Percentiles rank a stretch among this genome's conserved stretches.
Conservation (phyloP, 768 basidiomycete species). For the Sutorius australiensis region DNA sequence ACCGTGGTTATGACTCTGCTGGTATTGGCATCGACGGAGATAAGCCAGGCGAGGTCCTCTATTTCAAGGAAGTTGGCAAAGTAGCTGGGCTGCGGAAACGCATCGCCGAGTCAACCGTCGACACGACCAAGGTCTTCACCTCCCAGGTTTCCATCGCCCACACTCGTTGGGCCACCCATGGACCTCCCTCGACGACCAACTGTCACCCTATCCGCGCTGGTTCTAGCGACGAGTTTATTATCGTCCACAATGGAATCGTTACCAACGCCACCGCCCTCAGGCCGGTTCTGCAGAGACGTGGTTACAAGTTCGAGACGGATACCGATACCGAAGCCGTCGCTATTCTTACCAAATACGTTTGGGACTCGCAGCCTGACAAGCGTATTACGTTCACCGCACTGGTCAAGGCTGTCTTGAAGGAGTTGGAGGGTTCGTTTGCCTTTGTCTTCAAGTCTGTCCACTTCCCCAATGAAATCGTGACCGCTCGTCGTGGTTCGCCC, state of each 20-base stretch:
- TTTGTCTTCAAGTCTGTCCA: constrained; percentile 98
- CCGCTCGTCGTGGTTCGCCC: constrained; percentile 95
- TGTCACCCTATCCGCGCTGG: constrained; percentile 95
- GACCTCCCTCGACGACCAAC: constrained; percentile 80
- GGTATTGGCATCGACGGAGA: constrained; percentile 91
- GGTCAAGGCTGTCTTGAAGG: constrained; percentile 93
- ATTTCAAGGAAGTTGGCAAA: constrained; percentile 98
- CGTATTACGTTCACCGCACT: constrained; percentile 84
- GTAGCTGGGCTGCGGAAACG: constrained; percentile 89
- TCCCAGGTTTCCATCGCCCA: constrained; percentile 97
- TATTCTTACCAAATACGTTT: constrained; percentile 94
- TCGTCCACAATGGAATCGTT: constrained; percentile 99
- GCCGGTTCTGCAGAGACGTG: constrained; percentile 91
- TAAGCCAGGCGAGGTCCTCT: constrained; percentile 66
- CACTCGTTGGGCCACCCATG: constrained; percentile 99
- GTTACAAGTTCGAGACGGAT: constrained; percentile 90
- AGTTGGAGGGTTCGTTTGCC: constrained; percentile 97
- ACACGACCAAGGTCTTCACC: constrained; percentile 73
- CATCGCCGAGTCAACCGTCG: constrained; percentile 66
- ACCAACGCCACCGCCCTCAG: constrained; percentile 89
- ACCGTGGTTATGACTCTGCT: constrained; percentile 97
- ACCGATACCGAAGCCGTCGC: constrained; percentile 98
- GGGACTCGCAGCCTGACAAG: constrained; percentile 87
- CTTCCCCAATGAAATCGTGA: constrained; percentile 94
- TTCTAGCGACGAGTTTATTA: constrained; percentile 72